Evolutionary conservation across 2,329 filamentous ascomycete genomes (phyloP).

Genomic region (Epichloe scottii): DNA sequence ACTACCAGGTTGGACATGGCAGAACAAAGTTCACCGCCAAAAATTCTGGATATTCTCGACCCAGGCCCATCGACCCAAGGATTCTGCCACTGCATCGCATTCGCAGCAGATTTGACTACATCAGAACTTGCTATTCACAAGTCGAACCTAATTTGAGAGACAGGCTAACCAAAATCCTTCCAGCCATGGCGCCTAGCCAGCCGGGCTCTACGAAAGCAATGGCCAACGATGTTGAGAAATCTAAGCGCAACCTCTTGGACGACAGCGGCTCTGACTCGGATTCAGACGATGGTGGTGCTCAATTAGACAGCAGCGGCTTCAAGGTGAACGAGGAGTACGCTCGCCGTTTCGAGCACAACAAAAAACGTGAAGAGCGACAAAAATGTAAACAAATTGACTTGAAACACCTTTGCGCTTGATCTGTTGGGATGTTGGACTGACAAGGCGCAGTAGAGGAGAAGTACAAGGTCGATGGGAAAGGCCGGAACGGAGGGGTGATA

Average conservation of each 20-base stretch:
- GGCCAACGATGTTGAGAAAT: constrained; percentile 18
- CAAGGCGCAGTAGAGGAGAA: constrained; percentile 68
- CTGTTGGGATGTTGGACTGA: constrained; percentile 4
- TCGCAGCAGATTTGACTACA: background rate
- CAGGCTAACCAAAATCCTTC: background rate
- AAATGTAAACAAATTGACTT: constrained; percentile 35
- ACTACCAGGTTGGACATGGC: constrained; percentile 4
- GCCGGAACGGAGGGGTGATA: constrained; percentile 11
- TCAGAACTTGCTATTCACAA: background rate
- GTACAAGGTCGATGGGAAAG: constrained; percentile 39
- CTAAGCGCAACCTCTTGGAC: constrained; percentile 41
- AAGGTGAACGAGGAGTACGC: constrained; percentile 89
- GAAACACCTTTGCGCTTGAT: background rate
- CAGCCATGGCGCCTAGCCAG: constrained; percentile 8
- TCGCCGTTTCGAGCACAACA: constrained; percentile 86
- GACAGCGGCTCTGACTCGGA: constrained; percentile 42
- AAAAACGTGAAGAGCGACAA: constrained; percentile 82
- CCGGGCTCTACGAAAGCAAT: background rate
- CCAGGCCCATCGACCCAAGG: background rate
- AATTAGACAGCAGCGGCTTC: constrained; percentile 37
- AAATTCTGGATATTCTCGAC: constrained; percentile 13
- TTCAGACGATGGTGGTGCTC: constrained; percentile 31
- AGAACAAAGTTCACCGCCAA: constrained; percentile 20
- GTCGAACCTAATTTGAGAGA: background rate
- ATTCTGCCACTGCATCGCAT: background rate